phyloP scores from a whole-genome alignment of 169 alveolate genomes.

The Eimeria tenella region DNA sequence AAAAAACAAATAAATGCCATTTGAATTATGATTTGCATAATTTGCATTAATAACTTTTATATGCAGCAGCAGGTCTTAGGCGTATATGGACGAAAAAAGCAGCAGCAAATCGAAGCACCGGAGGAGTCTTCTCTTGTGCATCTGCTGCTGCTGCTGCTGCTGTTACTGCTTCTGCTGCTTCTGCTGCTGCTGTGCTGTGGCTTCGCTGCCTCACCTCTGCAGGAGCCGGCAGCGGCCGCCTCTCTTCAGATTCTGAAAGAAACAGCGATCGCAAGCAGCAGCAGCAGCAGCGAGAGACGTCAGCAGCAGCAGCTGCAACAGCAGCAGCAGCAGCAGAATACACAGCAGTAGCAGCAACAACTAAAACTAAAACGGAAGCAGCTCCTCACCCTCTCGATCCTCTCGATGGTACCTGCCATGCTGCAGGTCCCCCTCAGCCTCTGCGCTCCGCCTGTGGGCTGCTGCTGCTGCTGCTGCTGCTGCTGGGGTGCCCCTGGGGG shows the following conservation, averaged over 20 bases:
- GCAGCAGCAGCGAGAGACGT: too few species aligned
- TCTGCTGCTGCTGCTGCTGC: conserved; percentile 8
- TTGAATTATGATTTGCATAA: too few species aligned
- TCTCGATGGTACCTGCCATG: neutral
- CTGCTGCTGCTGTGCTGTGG: too few species aligned
- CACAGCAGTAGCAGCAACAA: neutral
- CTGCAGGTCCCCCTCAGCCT: neutral
- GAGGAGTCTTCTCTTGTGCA: neutral
- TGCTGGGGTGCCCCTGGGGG: too few species aligned
- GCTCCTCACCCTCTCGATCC: neutral
- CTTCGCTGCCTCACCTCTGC: conserved; percentile 6
- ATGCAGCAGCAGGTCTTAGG: too few species aligned
- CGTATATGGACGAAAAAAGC: neutral
- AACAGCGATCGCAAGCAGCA: too few species aligned
- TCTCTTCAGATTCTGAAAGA: neutral
- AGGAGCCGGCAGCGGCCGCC: conserved; percentile 15
- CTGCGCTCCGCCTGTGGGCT: neutral
- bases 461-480: neutral
- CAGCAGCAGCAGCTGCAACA: neutral
- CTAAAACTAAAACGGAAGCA: neutral
- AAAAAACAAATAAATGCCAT: too few species aligned
- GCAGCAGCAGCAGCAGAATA: neutral
- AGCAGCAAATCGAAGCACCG: neutral
- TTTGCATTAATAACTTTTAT: too few species aligned
- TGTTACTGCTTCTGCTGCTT: neutral